Evolutionary conservation across 139 green algal species (phyloP).

Genomic region (Deuterostichococcus epilithicus): DNA sequence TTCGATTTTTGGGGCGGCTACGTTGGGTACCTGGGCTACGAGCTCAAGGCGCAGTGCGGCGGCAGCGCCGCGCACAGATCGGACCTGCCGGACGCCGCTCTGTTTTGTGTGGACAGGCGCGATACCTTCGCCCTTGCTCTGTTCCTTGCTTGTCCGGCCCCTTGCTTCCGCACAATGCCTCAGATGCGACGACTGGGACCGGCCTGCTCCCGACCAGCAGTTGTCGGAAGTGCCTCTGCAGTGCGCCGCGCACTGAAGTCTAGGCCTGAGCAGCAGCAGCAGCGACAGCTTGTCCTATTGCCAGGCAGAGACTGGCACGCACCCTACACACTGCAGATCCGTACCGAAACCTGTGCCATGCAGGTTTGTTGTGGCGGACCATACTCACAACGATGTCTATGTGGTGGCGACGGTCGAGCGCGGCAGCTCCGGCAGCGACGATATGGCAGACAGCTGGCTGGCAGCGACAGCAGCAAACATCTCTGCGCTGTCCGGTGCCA

Average conservation of each 20-base stretch:
- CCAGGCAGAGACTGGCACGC: too few relatives aligned
- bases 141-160: background rate
- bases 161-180: too few relatives aligned
- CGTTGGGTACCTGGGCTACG: slow-evolving; percentile 96
- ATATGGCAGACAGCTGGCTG: slow-evolving; percentile 13
- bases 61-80: slow-evolving; percentile 11
- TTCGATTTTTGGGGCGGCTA: slow-evolving; percentile 94
- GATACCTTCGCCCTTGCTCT: background rate
- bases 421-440: background rate
- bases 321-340: too few relatives aligned
- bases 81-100: slow-evolving; percentile 74
- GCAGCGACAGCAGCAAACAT: slow-evolving; percentile 15
- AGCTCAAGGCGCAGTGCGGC: slow-evolving; percentile 86
- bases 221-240: too few relatives aligned
- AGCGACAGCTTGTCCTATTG: too few relatives aligned
- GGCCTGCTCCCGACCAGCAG: too few relatives aligned
- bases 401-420: slow-evolving; percentile 52
- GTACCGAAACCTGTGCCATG: too few relatives aligned
- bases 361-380: slow-evolving; percentile 79
- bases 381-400: slow-evolving; percentile 68
- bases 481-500: slow-evolving; percentile 1
- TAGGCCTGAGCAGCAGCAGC: too few relatives aligned
- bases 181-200: too few relatives aligned
- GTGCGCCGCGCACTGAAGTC: too few relatives aligned
- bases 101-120: slow-evolving; percentile 82